Conservation (phyloP, 176 grass and related monocot genomes). For the Zoysia japonica region DNA sequence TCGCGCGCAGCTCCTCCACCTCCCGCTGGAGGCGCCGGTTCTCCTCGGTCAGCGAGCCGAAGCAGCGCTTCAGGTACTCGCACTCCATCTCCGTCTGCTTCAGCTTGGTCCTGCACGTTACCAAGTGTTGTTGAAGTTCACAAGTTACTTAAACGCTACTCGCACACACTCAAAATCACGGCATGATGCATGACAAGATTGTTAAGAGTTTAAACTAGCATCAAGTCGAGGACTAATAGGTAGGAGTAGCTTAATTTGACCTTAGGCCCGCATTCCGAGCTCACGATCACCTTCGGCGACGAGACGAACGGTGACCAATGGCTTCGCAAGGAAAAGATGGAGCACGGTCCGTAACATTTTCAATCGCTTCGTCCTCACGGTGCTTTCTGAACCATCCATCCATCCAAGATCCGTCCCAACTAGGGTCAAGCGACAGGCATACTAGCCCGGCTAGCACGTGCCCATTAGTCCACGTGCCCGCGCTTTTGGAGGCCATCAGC, state of each 20-base stretch:
- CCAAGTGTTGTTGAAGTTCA: too few species aligned
- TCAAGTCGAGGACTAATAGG: not conserved
- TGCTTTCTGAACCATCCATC: slow-evolving; percentile 14
- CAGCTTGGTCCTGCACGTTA: slow-evolving; percentile 78
- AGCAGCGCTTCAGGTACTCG: slow-evolving; percentile 95
- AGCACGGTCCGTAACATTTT: not conserved
- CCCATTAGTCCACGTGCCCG: slow-evolving; percentile 52
- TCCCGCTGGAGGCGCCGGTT: slow-evolving; percentile 90
- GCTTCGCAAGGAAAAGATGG: not conserved
- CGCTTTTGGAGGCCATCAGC: slow-evolving; percentile 19
- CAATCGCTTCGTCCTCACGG: slow-evolving; percentile 21
- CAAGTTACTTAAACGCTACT: too few species aligned
- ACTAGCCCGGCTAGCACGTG: slow-evolving; percentile 37
- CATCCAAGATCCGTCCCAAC: not conserved
- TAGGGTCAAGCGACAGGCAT: slow-evolving; percentile 31
- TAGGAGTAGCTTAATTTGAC: slow-evolving; percentile 26
- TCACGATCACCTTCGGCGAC: slow-evolving; percentile 4
- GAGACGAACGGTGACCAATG: slow-evolving; percentile 15
- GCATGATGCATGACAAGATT: slow-evolving; percentile 17
- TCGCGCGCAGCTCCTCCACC: slow-evolving; percentile 90
- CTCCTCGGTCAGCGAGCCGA: slow-evolving; percentile 96
- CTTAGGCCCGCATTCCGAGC: slow-evolving; percentile 45
- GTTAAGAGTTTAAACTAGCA: slow-evolving; percentile 21
- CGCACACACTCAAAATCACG: not conserved
- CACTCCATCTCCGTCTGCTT: slow-evolving; percentile 99